These are phyloP conservation scores for Fraxinus cuspidata DNA, from an alignment of 257 asterid species.

Conservation along the genomic window DNA sequence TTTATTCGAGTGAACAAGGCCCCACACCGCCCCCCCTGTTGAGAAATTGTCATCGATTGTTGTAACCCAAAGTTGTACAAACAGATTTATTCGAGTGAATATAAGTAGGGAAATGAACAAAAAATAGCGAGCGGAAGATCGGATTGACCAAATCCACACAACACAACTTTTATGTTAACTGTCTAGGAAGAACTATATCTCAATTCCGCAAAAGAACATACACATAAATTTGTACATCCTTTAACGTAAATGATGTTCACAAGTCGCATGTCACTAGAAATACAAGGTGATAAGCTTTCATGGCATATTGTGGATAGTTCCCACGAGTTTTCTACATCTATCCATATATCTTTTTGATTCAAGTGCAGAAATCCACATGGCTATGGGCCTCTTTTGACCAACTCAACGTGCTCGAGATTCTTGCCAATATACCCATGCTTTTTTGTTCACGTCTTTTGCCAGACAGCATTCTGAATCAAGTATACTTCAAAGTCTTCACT, in stretches of 20 bases:
- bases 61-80: too few species aligned
- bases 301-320: slow-evolving; percentile 3
- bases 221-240: too few species aligned
- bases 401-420: slow-evolving; percentile 42
- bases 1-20: too few species aligned
- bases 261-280: neutral
- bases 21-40: too few species aligned
- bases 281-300: neutral
- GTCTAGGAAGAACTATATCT: too few species aligned
- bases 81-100: too few species aligned
- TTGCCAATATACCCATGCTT: slow-evolving; percentile 34
- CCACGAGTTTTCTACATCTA: neutral
- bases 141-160: too few species aligned
- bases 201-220: too few species aligned
- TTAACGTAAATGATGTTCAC: neutral
- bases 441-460: slow-evolving; percentile 25
- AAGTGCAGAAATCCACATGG: slow-evolving; percentile 39
- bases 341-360: slow-evolving; percentile 28
- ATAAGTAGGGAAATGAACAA: too few species aligned
- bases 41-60: too few species aligned
- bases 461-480: slow-evolving; percentile 27
- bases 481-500: slow-evolving; percentile 4
- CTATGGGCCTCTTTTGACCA: slow-evolving; percentile 55
- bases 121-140: too few species aligned
- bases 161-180: too few species aligned